Evolutionary conservation across 805 yeast genomes (phyloP), one percentile per base, ranked within the genome.

Genomic region (Scheffersomyces coipomensis): DNA sequence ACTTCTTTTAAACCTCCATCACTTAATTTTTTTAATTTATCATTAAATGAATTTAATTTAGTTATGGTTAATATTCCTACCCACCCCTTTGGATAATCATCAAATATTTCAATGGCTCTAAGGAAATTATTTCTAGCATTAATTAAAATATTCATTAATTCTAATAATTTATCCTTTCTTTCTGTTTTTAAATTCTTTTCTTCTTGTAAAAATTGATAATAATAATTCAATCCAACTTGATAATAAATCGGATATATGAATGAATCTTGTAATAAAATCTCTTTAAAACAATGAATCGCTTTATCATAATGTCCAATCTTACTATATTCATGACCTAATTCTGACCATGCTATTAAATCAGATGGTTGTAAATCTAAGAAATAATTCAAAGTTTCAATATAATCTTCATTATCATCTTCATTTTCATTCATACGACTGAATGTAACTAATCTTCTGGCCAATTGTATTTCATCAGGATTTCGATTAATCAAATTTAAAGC

Each of bases 331-430:
- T 79, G 78, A 3, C 81, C 84, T 39, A 89, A 67, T 59, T 87
- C 95, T 34, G 80, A 71, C 96, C 95, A 88, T 2, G 85, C 66
- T 46, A 84, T 81, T 2, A 77, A 66, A 58, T 93, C 98, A 16
- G 82, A 58, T 1, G 97, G 96, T 49, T 76, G 79, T 36, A 73
- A 62, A 39, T 81, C 83, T 37, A 87, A 60, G 47, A 73, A 77
- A 25, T 68, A 73, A 9, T 68, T 64, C 48, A 90, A 68, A 38
- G 73, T 75, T 25, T 69, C 64, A 33, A 87, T 72, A 56, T 79
- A 86, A n/a, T 60, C 64, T 38, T 60, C 66, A 33, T 21, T 34
- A 22, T 33, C 37, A n/a, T n/a, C n/a, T 13, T 27, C 10, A 27
- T n/a, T 6, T 11, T 33, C 43, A 45, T 52, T 45, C 18, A 46